Evolutionary conservation across 176 grass and related monocot species (phyloP).

Genomic region (Aegilops umbellulata): DNA sequence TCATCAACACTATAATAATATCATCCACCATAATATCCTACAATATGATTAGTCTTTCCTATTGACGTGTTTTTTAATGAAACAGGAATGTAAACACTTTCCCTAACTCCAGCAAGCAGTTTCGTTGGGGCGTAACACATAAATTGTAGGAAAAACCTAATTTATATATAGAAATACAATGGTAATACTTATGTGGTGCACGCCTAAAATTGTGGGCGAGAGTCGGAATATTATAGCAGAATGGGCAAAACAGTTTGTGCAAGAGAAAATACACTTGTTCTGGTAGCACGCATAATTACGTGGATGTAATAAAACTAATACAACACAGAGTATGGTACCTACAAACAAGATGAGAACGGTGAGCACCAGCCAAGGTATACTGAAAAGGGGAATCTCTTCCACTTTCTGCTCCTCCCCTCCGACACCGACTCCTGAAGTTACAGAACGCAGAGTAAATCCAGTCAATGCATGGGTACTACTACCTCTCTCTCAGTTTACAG

Average conservation of each 20-base stretch:
- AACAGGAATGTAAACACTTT: neutral
- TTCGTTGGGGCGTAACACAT: neutral
- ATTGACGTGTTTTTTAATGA: neutral
- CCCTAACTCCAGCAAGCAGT: neutral
- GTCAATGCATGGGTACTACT: neutral
- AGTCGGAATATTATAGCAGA: neutral
- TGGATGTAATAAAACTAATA: neutral
- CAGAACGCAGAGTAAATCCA: slow-evolving; percentile 4
- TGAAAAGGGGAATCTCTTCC: slow-evolving; percentile 66
- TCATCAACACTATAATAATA: slow-evolving; percentile 20
- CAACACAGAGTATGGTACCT: slow-evolving; percentile 78
- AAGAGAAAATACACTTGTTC: neutral
- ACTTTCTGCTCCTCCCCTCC: slow-evolving; percentile 94
- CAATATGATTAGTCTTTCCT: neutral
- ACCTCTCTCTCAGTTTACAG: too few relatives aligned
- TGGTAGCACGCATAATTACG: neutral
- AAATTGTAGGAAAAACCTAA: neutral
- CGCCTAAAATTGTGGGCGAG: neutral
- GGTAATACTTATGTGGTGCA: neutral
- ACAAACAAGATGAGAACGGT: slow-evolving; percentile 94
- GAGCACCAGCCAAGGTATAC: slow-evolving; percentile 85
- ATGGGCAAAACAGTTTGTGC: neutral
- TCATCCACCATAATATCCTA: neutral
- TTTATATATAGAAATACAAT: slow-evolving; percentile 1
- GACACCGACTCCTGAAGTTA: slow-evolving; percentile 82